Base-by-base conservation (phyloP, 2,329 filamentous ascomycete genomes). In the Penicillium digitatum region DNA sequence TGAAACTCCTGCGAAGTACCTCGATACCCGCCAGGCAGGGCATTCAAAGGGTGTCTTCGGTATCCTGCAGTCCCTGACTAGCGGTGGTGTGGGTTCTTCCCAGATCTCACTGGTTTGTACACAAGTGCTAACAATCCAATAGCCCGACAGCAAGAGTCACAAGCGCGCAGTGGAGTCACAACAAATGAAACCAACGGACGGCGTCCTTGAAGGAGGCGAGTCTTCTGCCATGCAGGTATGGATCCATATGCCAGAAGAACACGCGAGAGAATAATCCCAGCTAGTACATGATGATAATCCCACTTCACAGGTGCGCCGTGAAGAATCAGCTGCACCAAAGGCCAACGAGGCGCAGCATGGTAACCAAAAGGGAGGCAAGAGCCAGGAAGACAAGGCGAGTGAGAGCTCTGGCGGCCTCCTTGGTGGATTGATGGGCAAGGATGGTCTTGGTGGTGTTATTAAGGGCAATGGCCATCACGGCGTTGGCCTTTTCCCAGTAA, bases 401-500 rank as follows among this genome's bases (percentile, higher is more conserved):
- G 10, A 40, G 27, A 32, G 29, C 26, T 27, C 48, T 3, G 3
- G 18, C n/a, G 29, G 22, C 11, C 32, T 48, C 1, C 47, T 64
- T 11, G 48, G 42, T 6, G 35, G 45, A 18, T 43, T 65, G 10
- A 51, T 57, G 34, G 46, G 44, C 22, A 38, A 57, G 39, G 24
- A 48, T 1, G 63, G 63, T 4, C 62, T 65, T 1, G 62, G 58
- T n/a, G 26, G 58, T 18, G 20, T 18, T 3, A 43, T 65, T 2
- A 55, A 60, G 14, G 56, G 57, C 29, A 54, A 58, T 35, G n/a
- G 53, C 14, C 31, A 64, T 14, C 63, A 65, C 45, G 63, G 63
- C 14, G 10, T 65, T 40, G 63, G 63, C n/a, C 29, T 65, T 2
- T n/a, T 63, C 6, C 62, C 62, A 0, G 63, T 65, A 60, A 5